These are phyloP conservation scores for Aquilaria sinensis DNA, from an alignment of 345 rosid genomes.

Conservation along the genomic window DNA sequence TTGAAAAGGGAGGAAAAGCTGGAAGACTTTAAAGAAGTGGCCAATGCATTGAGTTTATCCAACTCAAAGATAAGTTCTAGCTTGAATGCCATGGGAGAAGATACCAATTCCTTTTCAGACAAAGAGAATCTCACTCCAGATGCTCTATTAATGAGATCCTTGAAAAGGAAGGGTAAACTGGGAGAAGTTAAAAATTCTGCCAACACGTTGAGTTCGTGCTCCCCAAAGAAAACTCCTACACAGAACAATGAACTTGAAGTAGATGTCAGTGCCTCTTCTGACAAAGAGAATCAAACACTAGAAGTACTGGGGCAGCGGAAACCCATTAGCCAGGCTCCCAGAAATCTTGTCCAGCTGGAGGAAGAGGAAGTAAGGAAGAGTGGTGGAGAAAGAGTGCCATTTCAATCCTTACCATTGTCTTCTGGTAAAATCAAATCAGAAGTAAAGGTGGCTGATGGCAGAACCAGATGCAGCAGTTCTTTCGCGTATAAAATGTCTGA, in stretches of 20 bases:
- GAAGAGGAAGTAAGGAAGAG: slow-evolving; percentile 25
- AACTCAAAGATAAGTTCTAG: slow-evolving; percentile 23
- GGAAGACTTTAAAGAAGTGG: slow-evolving; percentile 31
- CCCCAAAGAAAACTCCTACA: slow-evolving; percentile 22
- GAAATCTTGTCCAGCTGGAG: slow-evolving; percentile 27
- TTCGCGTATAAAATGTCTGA: slow-evolving; percentile 10
- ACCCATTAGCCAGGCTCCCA: slow-evolving; percentile 16
- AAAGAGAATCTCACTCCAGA: slow-evolving; percentile 71
- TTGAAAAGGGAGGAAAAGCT: slow-evolving; percentile 36
- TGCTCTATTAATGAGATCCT: slow-evolving; percentile 34
- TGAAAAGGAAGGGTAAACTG: slow-evolving; percentile 35
- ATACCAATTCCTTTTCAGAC: slow-evolving; percentile 24
- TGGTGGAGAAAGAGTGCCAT: slow-evolving; percentile 44
- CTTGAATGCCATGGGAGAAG: slow-evolving; percentile 32
- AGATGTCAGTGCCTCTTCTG: slow-evolving; percentile 22
- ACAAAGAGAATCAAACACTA: slow-evolving; percentile 46
- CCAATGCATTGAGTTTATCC: slow-evolving; percentile 22
- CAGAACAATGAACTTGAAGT: slow-evolving; percentile 28
- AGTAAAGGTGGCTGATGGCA: slow-evolving; percentile 16
- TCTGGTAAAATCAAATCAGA: slow-evolving; percentile 26
- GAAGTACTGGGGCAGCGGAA: slow-evolving; percentile 28
- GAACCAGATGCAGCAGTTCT: slow-evolving; percentile 29
- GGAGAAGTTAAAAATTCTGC: slow-evolving; percentile 31
- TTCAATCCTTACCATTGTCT: slow-evolving; percentile 37
- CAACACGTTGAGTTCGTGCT: slow-evolving; percentile 22